These are phyloP conservation scores for Fusarium napiforme DNA, from an alignment of 2,329 filamentous ascomycete genomes.

Conservation along the genomic window DNA sequence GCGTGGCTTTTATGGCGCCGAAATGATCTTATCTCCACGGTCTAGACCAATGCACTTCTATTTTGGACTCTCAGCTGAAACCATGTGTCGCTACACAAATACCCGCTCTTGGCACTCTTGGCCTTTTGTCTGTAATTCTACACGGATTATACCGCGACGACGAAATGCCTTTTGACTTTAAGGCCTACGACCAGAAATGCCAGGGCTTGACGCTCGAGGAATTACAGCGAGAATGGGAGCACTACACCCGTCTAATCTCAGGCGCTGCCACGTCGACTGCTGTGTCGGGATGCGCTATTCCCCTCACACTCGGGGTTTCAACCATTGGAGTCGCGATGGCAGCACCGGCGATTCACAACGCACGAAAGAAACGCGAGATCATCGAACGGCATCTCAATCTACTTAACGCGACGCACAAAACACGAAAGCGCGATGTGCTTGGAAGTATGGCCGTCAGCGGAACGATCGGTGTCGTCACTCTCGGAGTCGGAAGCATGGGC, in stretches of 20 bases:
- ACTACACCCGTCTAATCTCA: conserved; percentile 55
- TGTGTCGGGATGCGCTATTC: conserved; percentile 52
- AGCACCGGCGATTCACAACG: conserved; percentile 55
- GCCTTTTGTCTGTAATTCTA: rapidly evolving
- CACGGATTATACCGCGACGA: background rate
- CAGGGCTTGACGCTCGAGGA: conserved; percentile 50
- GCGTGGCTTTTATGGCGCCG: conserved; percentile 4
- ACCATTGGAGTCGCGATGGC: conserved; percentile 53
- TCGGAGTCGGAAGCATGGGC: conserved; percentile 50
- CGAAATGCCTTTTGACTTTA: conserved; percentile 55
- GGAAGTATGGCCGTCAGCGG: conserved; percentile 53
- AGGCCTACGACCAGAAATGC: conserved; percentile 54
- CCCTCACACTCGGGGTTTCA: conserved; percentile 53
- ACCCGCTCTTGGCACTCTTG: conserved; percentile 3
- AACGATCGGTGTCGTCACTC: conserved; percentile 50
- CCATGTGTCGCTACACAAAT: background rate
- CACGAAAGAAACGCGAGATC: conserved; percentile 55
- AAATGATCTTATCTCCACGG: background rate
- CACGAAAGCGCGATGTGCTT: conserved; percentile 55
- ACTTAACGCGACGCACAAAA: conserved; percentile 50
- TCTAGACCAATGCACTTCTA: background rate
- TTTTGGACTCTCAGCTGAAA: background rate
- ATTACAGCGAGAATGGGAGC: conserved; percentile 55
- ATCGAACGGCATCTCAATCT: conserved; percentile 53
- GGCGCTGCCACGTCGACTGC: conserved; percentile 55